Evolutionary conservation across 176 grass and related monocot species (phyloP), one percentile per base, ranked within the genome.

Genomic region (Thinopyrum elongatum): DNA sequence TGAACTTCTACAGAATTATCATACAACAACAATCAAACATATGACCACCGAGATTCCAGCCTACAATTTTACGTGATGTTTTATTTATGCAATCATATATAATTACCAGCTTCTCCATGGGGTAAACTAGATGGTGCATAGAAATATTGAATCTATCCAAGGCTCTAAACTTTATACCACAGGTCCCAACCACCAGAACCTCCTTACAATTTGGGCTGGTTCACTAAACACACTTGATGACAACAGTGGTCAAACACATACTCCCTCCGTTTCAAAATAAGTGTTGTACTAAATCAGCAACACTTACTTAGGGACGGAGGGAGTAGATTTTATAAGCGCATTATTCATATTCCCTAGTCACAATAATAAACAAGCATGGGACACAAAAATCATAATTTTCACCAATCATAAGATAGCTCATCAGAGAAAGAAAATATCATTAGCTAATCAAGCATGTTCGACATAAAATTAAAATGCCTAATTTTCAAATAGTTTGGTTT

Each of bases 401-500:
- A 80, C 67, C 76, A 74, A 84, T 79, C 60, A 69, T 35, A 84
- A 47, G 67, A 70, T 2, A 84, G 74, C 61, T 23, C 81, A 84
- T 10, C 35, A 80, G 59, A 84, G 65, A 31, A 84, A 87, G 23
- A 81, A 91, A 76, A 76, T 30, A 51, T n/a, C 21, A 59, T 77
- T 67, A 60, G 69, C 22, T 0, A 27, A 44, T 33, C 82, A 69
- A 81, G 70, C 60, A 85, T 61, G 46, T 79, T 81, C 28, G n/a
- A 76, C 35, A 59, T 69, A 47, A 62, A 90, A 84, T 79, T 38
- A 87, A 31, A 91, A 74, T 61, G 66, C 36, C 60, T 87, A 76
- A 87, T 70, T 44, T 21, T 80, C 36, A 3, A 46, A 87, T 91
- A 81, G 42, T 85, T 81, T 81, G 28, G 81, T 84, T 84, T 72